Percentiles rank a stretch among this genome's conserved stretches.
Evolutionary conservation across 768 basidiomycete genomes (phyloP).

Genomic region (Trametes cinnabarina): DNA sequence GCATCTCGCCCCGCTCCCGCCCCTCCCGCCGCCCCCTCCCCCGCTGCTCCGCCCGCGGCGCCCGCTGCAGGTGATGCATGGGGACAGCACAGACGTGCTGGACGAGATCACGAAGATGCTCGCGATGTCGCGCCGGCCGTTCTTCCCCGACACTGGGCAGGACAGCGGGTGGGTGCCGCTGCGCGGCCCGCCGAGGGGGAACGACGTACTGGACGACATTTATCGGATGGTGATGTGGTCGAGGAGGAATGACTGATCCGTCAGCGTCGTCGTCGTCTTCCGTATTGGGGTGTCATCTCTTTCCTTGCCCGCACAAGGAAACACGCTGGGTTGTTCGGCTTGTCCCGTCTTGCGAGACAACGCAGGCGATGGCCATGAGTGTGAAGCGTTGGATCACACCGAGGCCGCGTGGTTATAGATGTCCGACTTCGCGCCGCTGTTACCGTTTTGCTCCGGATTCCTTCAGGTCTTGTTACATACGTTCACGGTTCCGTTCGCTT

Average conservation of each 20-base stretch:
- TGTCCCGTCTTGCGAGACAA: too few relatives aligned
- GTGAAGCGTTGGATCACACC: too few relatives aligned
- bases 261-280: neutral
- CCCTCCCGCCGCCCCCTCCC: slow-evolving; percentile 1
- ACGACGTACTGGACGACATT: slow-evolving; percentile 16
- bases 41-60: slow-evolving; percentile 2
- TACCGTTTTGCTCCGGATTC: too few relatives aligned
- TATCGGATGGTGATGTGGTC: slow-evolving; percentile 6
- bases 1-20: neutral
- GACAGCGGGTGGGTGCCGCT: slow-evolving; percentile 1
- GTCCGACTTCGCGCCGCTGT: too few relatives aligned
- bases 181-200: neutral
- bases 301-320: too few relatives aligned
- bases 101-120: slow-evolving; percentile 13
- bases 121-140: neutral
- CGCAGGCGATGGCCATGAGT: too few relatives aligned
- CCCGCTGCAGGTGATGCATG: neutral
- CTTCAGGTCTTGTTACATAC: too few relatives aligned
- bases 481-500: too few relatives aligned
- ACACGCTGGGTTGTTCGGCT: too few relatives aligned
- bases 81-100: slow-evolving; percentile 1
- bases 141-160: neutral
- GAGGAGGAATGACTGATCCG: neutral
- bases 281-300: too few relatives aligned
- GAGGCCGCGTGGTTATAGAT: too few relatives aligned